phyloP scores from a whole-genome alignment of 1,284 basidiomycete genomes.

The Amylostereum chailletii region DNA sequence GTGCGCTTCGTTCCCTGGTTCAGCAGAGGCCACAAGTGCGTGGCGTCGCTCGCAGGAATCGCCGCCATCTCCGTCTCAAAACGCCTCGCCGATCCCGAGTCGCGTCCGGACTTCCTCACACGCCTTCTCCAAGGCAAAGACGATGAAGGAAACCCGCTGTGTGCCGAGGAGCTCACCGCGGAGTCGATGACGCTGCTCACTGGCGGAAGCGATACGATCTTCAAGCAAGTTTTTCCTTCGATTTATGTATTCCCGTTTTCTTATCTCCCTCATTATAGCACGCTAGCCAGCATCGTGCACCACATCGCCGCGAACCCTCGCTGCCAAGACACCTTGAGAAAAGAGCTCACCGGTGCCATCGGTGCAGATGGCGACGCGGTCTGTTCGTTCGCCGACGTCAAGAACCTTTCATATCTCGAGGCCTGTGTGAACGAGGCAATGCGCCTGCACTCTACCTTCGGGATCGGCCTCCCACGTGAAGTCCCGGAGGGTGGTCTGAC shows the following conservation, averaged over 20 bases:
- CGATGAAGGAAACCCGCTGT: constrained; percentile 72
- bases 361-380: constrained; percentile 50
- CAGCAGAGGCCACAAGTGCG: constrained; percentile 57
- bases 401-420: constrained; percentile 66
- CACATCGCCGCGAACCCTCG: constrained; percentile 64
- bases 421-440: constrained; percentile 80
- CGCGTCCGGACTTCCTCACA: constrained; percentile 65
- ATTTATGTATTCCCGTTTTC: no score
- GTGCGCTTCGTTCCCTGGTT: constrained; percentile 69
- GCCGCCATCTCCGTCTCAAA: constrained; percentile 77
- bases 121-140: constrained; percentile 76
- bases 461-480: constrained; percentile 73
- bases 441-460: constrained; percentile 73
- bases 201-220: no score
- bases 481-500: constrained; percentile 63
- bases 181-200: constrained; percentile 80
- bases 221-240: no score
- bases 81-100: constrained; percentile 54
- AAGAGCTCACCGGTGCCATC: constrained; percentile 74
- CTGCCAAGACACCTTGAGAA: constrained; percentile 65
- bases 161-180: constrained; percentile 74
- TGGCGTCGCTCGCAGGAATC: constrained; percentile 70
- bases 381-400: constrained; percentile 52
- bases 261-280: neutral
- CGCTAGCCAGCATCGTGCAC: constrained; percentile 60